A percentile compares a stretch with the other conserved stretches of the same genome.
phyloP scores from a whole-genome alignment of 1,284 basidiomycete species.

The Phellopilus nigrolimitatus region DNA sequence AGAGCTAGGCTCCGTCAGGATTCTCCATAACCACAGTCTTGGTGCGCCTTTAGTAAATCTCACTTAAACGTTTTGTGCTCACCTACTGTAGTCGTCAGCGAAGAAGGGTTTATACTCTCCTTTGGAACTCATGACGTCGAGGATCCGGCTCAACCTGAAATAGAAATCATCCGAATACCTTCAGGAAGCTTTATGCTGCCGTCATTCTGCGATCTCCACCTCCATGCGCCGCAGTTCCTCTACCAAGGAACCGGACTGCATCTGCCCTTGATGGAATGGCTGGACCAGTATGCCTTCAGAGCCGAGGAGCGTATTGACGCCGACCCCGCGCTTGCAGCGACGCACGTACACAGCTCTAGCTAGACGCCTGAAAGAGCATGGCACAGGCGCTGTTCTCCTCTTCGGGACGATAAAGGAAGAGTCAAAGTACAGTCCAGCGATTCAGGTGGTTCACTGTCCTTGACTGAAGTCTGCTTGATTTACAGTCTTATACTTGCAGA shows the following conservation, averaged over 20 bases:
- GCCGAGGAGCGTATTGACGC: constrained; percentile 72
- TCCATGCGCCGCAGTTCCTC: constrained; percentile 83
- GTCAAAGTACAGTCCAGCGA: constrained; percentile 73
- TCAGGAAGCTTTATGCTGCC: constrained; percentile 65
- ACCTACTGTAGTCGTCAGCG: constrained; percentile 12
- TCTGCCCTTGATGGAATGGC: constrained; percentile 80
- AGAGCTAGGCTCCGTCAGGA: constrained; percentile 11
- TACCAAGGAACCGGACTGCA: constrained; percentile 84
- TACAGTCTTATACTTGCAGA: constrained; percentile 68
- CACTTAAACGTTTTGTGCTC: background rate
- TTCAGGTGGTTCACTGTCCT: background rate
- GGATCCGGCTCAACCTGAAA: constrained; percentile 4
- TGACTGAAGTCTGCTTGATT: background rate
- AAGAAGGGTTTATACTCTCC: constrained; percentile 19
- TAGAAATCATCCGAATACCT: constrained; percentile 27
- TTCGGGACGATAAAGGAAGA: constrained; percentile 80
- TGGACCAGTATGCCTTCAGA: constrained; percentile 71
- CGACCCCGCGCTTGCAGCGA: constrained; percentile 52
- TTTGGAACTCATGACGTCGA: background rate
- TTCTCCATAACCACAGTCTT: constrained; percentile 8
- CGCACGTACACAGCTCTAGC: constrained; percentile 66
- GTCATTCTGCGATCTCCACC: constrained; percentile 75
- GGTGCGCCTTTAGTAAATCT: constrained; percentile 1
- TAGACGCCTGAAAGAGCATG: constrained; percentile 56
- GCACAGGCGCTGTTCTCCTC: constrained; percentile 70